Conservation (phyloP, 1,284 basidiomycete species). For the Trametes polyzona region DNA sequence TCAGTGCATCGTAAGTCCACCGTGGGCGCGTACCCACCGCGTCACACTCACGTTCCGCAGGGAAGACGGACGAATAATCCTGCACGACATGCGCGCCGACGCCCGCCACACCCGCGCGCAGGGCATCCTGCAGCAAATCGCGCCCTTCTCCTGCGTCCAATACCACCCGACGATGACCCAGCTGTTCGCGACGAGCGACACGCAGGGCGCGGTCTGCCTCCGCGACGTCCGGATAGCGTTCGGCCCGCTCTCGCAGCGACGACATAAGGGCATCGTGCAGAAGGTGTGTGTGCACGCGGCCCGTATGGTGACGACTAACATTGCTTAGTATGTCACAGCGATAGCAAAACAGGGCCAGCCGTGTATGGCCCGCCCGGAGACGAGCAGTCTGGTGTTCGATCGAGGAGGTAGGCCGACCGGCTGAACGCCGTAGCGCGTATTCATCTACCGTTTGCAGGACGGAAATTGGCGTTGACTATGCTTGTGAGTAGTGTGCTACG, state of each 20-base stretch:
- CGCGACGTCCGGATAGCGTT: slow-evolving; percentile 82
- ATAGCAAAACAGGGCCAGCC: slow-evolving; percentile 48
- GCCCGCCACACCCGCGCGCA: slow-evolving; percentile 44
- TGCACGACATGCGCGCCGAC: slow-evolving; percentile 55
- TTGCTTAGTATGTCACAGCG: slow-evolving; percentile 63
- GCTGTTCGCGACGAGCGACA: slow-evolving; percentile 68
- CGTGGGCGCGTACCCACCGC: no score
- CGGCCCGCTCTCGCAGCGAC: slow-evolving; percentile 48
- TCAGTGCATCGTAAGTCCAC: slow-evolving; percentile 64
- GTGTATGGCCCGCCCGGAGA: slow-evolving; percentile 60
- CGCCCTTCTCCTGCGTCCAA: slow-evolving; percentile 63
- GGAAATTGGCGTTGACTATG: slow-evolving; percentile 63
- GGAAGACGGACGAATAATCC: slow-evolving; percentile 68
- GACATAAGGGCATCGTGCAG: slow-evolving; percentile 57
- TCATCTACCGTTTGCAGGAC: slow-evolving; percentile 46
- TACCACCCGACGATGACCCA: slow-evolving; percentile 68
- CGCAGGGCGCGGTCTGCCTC: slow-evolving; percentile 58
- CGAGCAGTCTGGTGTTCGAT: slow-evolving; percentile 69
- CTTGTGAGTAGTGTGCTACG: slow-evolving; percentile 47
- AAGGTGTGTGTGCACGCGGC: slow-evolving; percentile 37
- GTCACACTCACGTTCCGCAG: slow-evolving; percentile 43
- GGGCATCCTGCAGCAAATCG: slow-evolving; percentile 50
- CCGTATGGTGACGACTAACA: slow-evolving; percentile 5
- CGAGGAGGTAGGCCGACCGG: slow-evolving; percentile 58
- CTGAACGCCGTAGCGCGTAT: no score